These are phyloP conservation scores for Aspergillus costaricaensis DNA, from an alignment of 2,329 filamentous ascomycete species.

Conservation along the genomic window DNA sequence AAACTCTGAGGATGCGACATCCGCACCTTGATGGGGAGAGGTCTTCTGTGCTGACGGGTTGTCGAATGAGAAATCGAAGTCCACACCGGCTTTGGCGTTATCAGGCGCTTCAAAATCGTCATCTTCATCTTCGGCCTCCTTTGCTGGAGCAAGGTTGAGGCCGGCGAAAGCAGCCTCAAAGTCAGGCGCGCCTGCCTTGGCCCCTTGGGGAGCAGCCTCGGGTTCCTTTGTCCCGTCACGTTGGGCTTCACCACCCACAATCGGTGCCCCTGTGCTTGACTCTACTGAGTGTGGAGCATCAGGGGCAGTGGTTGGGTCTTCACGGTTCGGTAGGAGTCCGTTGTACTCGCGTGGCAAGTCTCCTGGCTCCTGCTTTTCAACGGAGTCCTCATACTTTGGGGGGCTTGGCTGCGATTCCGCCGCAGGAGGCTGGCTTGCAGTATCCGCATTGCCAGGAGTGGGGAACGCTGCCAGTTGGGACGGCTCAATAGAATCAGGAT, in stretches of 20 bases:
- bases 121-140: slow-evolving; percentile 57
- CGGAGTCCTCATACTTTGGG: slow-evolving; percentile 39
- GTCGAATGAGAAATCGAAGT: slow-evolving; percentile 52
- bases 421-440: slow-evolving; percentile 49
- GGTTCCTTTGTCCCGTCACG: slow-evolving; percentile 13
- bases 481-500: slow-evolving; percentile 38
- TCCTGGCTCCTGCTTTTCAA: slow-evolving; percentile 26
- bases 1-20: slow-evolving; percentile 38
- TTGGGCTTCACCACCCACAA: slow-evolving; percentile 39
- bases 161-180: slow-evolving; percentile 52
- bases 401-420: slow-evolving; percentile 61
- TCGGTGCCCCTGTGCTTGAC: slow-evolving; percentile 37
- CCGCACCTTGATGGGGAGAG: slow-evolving; percentile 23
- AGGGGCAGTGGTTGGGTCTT: slow-evolving; percentile 41
- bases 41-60: slow-evolving; percentile 37
- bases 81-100: slow-evolving; percentile 34
- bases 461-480: slow-evolving; percentile 42
- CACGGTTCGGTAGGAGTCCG: slow-evolving; percentile 43
- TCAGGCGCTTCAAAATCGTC: slow-evolving; percentile 51
- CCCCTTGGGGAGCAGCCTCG: slow-evolving; percentile 19
- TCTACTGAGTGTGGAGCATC: slow-evolving; percentile 45
- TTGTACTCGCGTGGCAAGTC: slow-evolving; percentile 41
- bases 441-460: slow-evolving; percentile 42
- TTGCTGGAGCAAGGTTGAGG: slow-evolving; percentile 47
- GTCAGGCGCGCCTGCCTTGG: slow-evolving; percentile 41